phyloP scores from a whole-genome alignment of 768 basidiomycete species.

The Multifurca ochricompacta region DNA sequence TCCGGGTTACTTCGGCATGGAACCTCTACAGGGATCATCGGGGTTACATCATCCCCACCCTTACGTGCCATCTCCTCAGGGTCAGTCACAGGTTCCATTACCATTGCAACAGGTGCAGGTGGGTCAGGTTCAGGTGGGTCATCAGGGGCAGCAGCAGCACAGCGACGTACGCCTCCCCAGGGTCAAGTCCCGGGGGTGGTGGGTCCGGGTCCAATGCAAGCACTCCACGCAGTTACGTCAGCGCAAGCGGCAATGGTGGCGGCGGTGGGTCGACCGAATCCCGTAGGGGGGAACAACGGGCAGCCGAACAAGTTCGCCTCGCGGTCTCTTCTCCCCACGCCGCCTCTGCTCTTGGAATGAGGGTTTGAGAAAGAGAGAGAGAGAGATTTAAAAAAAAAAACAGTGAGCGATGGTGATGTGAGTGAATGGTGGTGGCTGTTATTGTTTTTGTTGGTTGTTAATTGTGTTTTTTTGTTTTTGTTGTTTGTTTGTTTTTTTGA shows the following conservation, averaged over 20 bases:
- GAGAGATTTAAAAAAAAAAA: no score
- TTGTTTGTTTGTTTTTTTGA: no score
- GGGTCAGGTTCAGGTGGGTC: no score
- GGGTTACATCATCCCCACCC: constrained; percentile 12
- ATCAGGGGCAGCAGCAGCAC: no score
- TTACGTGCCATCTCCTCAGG: constrained; percentile 17
- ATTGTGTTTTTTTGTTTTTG: no score
- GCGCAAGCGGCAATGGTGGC: no score
- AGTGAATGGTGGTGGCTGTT: no score
- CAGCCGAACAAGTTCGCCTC: constrained; percentile 17
- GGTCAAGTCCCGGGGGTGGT: constrained; percentile 16
- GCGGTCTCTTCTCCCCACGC: constrained; percentile 21
- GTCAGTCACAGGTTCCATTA: no score
- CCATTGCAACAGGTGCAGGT: neutral
- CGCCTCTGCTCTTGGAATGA: constrained; percentile 19
- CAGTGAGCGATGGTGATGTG: no score
- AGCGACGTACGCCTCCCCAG: constrained; percentile 15
- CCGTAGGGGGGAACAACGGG: constrained; percentile 14
- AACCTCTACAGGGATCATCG: no score
- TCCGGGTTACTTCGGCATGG: constrained; percentile 17
- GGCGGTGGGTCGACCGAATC: no score
- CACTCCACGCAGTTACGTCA: constrained; percentile 15
- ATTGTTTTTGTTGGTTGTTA: no score
- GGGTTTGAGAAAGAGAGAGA: constrained; percentile 11
- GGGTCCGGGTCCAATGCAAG: constrained; percentile 14